Evolutionary conservation across 1,139 yeast genomes (phyloP).

Genomic region (Blastobotrys illinoisensis): DNA sequence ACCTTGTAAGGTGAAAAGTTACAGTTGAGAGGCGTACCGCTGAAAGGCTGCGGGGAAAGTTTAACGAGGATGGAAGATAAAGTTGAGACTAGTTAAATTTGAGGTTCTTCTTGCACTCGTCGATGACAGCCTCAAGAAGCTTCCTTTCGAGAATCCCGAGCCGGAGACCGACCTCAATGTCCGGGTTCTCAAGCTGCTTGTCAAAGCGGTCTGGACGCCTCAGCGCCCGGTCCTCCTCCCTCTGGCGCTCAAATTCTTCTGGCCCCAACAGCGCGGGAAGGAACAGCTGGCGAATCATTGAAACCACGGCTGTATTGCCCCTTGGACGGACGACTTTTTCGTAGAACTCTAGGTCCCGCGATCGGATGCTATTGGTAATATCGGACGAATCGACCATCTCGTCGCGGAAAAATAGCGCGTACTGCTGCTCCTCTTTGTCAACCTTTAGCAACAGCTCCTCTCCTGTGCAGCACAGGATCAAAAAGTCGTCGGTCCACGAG

Average conservation of each 20-base stretch:
- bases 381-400: slow-evolving; percentile 20
- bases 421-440: slow-evolving; percentile 17
- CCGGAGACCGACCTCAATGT: slow-evolving; percentile 1
- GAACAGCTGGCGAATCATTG: slow-evolving; percentile 5
- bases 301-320: slow-evolving; percentile 11
- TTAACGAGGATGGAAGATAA: too few species aligned
- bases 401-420: slow-evolving; percentile 20
- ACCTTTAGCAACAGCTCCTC: slow-evolving; percentile 20
- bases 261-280: not conserved
- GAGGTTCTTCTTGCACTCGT: slow-evolving; percentile 2
- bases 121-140: slow-evolving; percentile 9
- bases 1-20: too few species aligned
- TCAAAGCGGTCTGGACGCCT: not conserved
- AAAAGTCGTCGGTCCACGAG: slow-evolving; percentile 24
- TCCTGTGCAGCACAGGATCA: slow-evolving; percentile 23
- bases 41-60: too few species aligned
- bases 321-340: slow-evolving; percentile 7
- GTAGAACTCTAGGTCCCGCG: slow-evolving; percentile 8
- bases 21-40: too few species aligned
- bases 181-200: not conserved
- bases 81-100: not conserved
- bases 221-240: not conserved
- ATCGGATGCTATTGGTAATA: slow-evolving; percentile 12
- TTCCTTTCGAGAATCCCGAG: slow-evolving; percentile 10
- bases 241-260: not conserved